phyloP scores from a whole-genome alignment of 257 asterid species.

The Nemophila menziesii region DNA sequence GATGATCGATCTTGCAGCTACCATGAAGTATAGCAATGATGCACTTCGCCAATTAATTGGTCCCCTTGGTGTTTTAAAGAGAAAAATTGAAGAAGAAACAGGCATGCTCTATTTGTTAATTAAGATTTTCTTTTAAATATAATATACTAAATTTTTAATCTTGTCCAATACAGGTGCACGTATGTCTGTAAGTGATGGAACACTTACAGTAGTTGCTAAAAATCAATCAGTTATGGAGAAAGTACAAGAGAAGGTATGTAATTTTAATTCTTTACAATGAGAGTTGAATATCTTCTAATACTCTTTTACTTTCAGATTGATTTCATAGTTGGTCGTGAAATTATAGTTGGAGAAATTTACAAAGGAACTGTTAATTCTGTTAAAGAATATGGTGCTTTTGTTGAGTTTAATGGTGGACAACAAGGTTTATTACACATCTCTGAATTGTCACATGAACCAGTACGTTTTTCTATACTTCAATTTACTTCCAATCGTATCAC shows the following conservation, averaged over 20 bases:
- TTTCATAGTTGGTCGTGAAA: slow-evolving; percentile 72
- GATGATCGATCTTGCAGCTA: slow-evolving; percentile 34
- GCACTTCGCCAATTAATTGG: slow-evolving; percentile 86
- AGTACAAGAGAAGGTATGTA: slow-evolving; percentile 65
- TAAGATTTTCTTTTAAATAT: background rate
- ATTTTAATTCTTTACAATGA: background rate
- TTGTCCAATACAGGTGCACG: slow-evolving; percentile 49
- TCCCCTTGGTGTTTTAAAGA: slow-evolving; percentile 87
- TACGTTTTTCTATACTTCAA: slow-evolving; percentile 14
- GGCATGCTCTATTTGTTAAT: slow-evolving; percentile 36
- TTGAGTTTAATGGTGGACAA: slow-evolving; percentile 96
- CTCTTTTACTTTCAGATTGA: slow-evolving; percentile 66
- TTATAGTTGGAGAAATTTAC: slow-evolving; percentile 68
- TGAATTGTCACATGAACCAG: slow-evolving; percentile 79
- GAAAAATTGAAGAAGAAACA: slow-evolving; percentile 91
- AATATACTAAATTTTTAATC: no score
- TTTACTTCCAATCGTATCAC: background rate
- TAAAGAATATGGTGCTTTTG: slow-evolving; percentile 95
- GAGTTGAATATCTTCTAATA: no score
- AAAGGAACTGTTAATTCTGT: slow-evolving; percentile 68
- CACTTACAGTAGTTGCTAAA: slow-evolving; percentile 70
- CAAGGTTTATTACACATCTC: slow-evolving; percentile 93
- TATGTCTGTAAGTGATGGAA: slow-evolving; percentile 76
- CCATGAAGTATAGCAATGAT: slow-evolving; percentile 72
- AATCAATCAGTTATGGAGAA: slow-evolving; percentile 66